Conservation (phyloP, 1,284 basidiomycete species). For the Singerocomus inundabilis region DNA sequence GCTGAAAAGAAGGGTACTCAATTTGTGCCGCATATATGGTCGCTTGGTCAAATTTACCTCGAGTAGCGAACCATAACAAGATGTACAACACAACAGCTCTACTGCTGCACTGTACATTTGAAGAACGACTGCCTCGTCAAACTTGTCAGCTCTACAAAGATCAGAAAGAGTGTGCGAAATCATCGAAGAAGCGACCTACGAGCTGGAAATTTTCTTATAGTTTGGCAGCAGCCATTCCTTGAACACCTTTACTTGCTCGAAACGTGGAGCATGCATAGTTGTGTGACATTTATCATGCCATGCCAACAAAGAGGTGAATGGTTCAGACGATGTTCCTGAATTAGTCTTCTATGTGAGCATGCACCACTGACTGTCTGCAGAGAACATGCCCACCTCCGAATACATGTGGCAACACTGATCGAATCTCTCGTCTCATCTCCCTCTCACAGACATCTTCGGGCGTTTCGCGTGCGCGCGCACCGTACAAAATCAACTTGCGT, state of each 20-base stretch:
- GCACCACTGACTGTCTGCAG: background rate
- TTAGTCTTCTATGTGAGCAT: background rate
- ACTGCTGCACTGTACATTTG: slow-evolving; percentile 57
- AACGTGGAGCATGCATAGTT: slow-evolving; percentile 56
- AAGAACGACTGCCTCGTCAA: slow-evolving; percentile 35
- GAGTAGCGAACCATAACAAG: slow-evolving; percentile 64
- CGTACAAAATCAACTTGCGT: slow-evolving; percentile 65
- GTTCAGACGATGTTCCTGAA: slow-evolving; percentile 31
- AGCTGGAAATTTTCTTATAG: slow-evolving; percentile 52
- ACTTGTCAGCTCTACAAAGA: slow-evolving; percentile 23
- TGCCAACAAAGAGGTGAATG: slow-evolving; percentile 37
- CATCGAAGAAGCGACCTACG: slow-evolving; percentile 11
- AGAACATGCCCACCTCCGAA: slow-evolving; percentile 54
- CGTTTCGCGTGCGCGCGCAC: slow-evolving; percentile 60
- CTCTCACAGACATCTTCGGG: slow-evolving; percentile 67
- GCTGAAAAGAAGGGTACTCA: slow-evolving; percentile 37
- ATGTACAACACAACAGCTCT: slow-evolving; percentile 57
- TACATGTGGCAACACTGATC: slow-evolving; percentile 60
- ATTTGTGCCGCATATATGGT: background rate
- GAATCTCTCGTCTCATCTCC: slow-evolving; percentile 65
- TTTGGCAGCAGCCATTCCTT: slow-evolving; percentile 69
- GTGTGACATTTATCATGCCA: slow-evolving; percentile 45
- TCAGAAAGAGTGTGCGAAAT: background rate
- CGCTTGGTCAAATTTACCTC: slow-evolving; percentile 47
- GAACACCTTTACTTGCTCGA: slow-evolving; percentile 66